Evolutionary conservation across 306 rosid species (phyloP).

Genomic region (Quercus mongolica): DNA sequence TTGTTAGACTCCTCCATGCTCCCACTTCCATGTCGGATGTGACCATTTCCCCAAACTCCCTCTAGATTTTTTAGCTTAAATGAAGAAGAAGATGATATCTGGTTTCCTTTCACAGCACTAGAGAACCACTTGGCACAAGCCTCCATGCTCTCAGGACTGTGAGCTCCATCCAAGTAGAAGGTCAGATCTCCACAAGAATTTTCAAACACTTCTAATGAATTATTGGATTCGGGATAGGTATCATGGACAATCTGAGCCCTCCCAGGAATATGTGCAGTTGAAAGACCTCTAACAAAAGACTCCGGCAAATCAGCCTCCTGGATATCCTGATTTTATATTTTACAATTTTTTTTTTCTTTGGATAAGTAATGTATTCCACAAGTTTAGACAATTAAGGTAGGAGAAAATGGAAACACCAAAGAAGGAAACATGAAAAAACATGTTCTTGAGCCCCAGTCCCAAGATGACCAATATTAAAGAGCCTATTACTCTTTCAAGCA

Average conservation of each 20-base stretch:
- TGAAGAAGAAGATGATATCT: constrained; percentile 24
- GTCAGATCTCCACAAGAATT: constrained; percentile 48
- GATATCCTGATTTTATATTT: constrained; percentile 21
- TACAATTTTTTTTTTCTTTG: background rate
- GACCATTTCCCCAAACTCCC: constrained; percentile 29
- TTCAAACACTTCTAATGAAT: constrained; percentile 27
- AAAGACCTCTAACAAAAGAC: constrained; percentile 66
- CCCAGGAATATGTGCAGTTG: constrained; percentile 58
- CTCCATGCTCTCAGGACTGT: constrained; percentile 87
- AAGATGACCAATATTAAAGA: too few species aligned
- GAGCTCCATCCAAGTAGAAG: constrained; percentile 88
- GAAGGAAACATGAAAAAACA: background rate
- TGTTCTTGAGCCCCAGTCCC: background rate
- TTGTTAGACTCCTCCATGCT: constrained; percentile 26
- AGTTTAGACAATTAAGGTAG: constrained; percentile 1
- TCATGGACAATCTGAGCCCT: constrained; percentile 67
- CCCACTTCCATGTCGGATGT: constrained; percentile 22
- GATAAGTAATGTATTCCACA: too few species aligned
- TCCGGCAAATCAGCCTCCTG: constrained; percentile 48
- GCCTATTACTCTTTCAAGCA: too few species aligned
- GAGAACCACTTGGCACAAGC: constrained; percentile 55
- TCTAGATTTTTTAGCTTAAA: constrained; percentile 18
- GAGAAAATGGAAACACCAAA: background rate
- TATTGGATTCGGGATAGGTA: constrained; percentile 19
- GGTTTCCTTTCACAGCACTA: constrained; percentile 31